Conservation (phyloP, 2,329 filamentous ascomycete species). For the Monilinia fructicola region DNA sequence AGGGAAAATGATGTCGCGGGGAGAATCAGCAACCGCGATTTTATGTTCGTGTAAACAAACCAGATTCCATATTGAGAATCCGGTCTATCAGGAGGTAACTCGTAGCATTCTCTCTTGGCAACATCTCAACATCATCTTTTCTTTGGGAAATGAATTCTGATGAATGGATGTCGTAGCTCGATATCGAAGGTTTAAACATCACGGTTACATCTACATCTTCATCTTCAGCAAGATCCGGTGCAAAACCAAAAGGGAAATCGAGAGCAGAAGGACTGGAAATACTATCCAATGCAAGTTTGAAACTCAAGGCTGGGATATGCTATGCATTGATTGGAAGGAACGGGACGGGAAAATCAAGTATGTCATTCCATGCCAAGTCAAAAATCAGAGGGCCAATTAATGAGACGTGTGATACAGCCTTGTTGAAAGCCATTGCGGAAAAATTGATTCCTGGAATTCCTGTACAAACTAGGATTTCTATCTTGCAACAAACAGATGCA, state of each 20-base stretch:
- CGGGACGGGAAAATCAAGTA: slow-evolving; percentile 80
- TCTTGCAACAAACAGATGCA: slow-evolving; percentile 64
- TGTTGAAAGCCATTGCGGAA: slow-evolving; percentile 73
- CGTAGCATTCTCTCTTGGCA: not conserved
- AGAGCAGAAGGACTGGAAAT: slow-evolving; percentile 61
- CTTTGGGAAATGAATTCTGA: not conserved
- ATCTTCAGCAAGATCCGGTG: slow-evolving; percentile 42
- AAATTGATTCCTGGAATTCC: slow-evolving; percentile 77
- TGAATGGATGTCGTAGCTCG: slow-evolving; percentile 50
- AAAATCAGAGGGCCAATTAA: slow-evolving; percentile 14
- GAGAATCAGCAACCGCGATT: slow-evolving; percentile 36
- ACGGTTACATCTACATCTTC: slow-evolving; percentile 54
- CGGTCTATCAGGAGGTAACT: slow-evolving; percentile 38
- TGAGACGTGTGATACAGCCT: slow-evolving; percentile 44
- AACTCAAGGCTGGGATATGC: slow-evolving; percentile 68
- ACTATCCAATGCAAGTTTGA: slow-evolving; percentile 66
- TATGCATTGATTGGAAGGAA: slow-evolving; percentile 81
- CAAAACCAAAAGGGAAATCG: slow-evolving; percentile 52
- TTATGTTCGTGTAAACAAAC: slow-evolving; percentile 40
- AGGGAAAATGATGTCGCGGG: slow-evolving; percentile 19
- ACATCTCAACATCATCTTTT: not conserved
- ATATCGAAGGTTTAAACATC: slow-evolving; percentile 72
- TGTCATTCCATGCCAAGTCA: slow-evolving; percentile 33
- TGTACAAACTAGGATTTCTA: slow-evolving; percentile 61
- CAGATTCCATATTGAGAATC: slow-evolving; percentile 40